Evolutionary conservation across 352 stramenopile species (phyloP).

Genomic region (Phytophthora europaea): DNA sequence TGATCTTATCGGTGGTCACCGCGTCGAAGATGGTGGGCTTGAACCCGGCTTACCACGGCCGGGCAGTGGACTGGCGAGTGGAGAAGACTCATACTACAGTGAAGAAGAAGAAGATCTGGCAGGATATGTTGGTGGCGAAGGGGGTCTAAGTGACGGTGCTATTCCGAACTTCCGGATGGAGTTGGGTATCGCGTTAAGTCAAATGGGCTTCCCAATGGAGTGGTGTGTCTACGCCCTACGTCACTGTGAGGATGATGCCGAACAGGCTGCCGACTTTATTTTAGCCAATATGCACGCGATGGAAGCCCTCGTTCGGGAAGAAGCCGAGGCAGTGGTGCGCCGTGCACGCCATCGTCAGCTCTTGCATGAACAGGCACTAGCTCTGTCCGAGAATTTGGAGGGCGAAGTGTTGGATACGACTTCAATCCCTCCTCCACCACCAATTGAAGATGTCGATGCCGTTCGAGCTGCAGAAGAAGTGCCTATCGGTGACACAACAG

Average conservation of each 20-base stretch:
- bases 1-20: conserved; percentile 86
- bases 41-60: conserved; percentile 40
- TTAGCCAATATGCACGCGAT: conserved; percentile 89
- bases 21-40: conserved; percentile 73
- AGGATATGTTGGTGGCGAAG: conserved; percentile 39
- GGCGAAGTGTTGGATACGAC: conserved; percentile 15
- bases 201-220: conserved; percentile 91
- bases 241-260: conserved; percentile 87
- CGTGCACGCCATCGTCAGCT: conserved; percentile 61
- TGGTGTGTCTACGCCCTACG: conserved; percentile 88
- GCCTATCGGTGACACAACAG: conserved; percentile 38
- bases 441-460: conserved; percentile 31
- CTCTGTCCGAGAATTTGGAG: conserved; percentile 28
- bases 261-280: conserved; percentile 87
- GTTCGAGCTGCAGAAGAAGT: conserved; percentile 73
- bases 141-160: conserved; percentile 26
- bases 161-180: conserved; percentile 91
- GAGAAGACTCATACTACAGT: conserved; percentile 86
- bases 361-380: conserved; percentile 42
- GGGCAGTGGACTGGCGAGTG: conserved; percentile 41
- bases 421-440: conserved; percentile 30
- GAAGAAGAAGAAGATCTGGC: conserved; percentile 83
- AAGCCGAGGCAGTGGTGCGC: conserved; percentile 62
- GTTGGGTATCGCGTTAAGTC: conserved; percentile 76
- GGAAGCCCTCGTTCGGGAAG: conserved; percentile 81